Base-by-base conservation (phyloP, 73 alveolate genomes). In the Blepharisma stoltei region DNA sequence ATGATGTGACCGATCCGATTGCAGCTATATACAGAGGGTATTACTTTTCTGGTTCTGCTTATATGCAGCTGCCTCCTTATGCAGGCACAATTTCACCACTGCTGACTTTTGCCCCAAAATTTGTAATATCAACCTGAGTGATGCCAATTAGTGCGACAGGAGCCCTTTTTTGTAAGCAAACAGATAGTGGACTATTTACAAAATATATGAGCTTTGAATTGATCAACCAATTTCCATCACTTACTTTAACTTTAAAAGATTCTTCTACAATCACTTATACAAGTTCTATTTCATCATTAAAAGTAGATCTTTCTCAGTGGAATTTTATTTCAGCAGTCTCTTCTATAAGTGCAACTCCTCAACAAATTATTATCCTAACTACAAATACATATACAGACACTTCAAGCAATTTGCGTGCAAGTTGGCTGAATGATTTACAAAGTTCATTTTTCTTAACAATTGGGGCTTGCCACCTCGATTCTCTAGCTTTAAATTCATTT, bases 1-100 rank as follows among this genome's bases (percentile, higher is more conserved):
- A 60, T 60, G 73, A 14, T 18, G 23, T 47, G 3, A 60, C 37
- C 14, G 73, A 60, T 38, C 73, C 73, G 0, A 60, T 60, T n/a
- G 73, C 73, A n/a, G 23, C 49, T 60, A n/a, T 14, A 1, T 9
- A n/a, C 5, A n/a, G 73, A 20, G 73, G 73, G 6, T 60, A 60
- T 60, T 60, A 60, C 23, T 60, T 60, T 25, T 14, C 37, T 8
- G 73, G 73, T 14, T n/a, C 73, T 1, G 14, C 73, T 60, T 60
- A 18, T 25, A 60, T 60, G 73, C 14, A 38, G 11, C 47, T 60
- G 11, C 73, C 73, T 60, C 73, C 73, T 8, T 14, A 60, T 25
- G 14, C 37, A 14, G 23, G 2, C 4, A 25, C 2, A n/a, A 0
- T 4, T 20, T n/a, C 73, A 25, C 14, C 48, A 14, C 46, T 25